Percentiles rank a stretch among this genome's conserved stretches.
Evolutionary conservation across 345 rosid species (phyloP).

Genomic region (Rhodamnia argentea): DNA sequence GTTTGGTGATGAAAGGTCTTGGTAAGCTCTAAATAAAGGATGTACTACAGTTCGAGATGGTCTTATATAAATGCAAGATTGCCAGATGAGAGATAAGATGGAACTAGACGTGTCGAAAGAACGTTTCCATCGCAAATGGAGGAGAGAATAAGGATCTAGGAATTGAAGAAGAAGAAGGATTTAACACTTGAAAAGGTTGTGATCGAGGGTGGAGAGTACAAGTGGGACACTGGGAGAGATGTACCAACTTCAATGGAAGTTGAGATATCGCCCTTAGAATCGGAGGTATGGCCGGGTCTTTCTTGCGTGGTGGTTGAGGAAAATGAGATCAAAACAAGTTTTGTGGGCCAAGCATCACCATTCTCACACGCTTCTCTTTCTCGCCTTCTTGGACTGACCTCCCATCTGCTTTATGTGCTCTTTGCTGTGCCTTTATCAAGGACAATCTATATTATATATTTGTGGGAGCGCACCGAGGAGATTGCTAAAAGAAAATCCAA

Average conservation of each 20-base stretch:
- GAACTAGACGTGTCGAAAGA: background rate
- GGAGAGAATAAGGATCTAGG: background rate
- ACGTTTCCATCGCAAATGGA: background rate
- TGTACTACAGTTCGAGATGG: background rate
- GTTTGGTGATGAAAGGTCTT: background rate
- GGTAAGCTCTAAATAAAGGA: background rate
- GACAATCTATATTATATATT: too few relatives aligned
- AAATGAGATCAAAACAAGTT: conserved; percentile 2
- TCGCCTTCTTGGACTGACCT: background rate
- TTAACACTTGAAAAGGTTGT: background rate
- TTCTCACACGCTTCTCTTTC: background rate
- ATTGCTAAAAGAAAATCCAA: too few relatives aligned
- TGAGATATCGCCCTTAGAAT: conserved; percentile 10
- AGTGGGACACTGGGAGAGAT: background rate
- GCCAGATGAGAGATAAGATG: background rate
- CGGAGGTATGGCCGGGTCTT: background rate
- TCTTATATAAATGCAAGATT: background rate
- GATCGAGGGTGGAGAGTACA: background rate
- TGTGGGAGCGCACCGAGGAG: too few relatives aligned
- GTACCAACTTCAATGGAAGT: conserved; percentile 6
- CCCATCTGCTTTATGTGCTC: background rate
- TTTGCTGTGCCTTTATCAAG: background rate
- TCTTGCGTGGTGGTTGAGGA: conserved; percentile 18
- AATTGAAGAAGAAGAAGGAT: background rate
- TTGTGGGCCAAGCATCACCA: background rate